phyloP scores from a whole-genome alignment of 1,284 basidiomycete genomes.

The Rhizoctonia solani region DNA sequence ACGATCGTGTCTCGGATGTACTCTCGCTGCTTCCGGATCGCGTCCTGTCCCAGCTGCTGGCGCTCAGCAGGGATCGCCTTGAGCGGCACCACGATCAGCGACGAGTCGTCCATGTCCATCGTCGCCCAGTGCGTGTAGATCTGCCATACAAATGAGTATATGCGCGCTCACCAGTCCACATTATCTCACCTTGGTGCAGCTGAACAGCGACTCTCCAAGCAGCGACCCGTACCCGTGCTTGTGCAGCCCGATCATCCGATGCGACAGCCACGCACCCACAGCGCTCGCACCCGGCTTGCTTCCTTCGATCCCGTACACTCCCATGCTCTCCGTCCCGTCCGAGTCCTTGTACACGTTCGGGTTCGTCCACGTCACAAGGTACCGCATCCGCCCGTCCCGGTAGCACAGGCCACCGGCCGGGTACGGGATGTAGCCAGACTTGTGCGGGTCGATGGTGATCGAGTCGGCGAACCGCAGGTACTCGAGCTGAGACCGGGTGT shows the following conservation, averaged over 20 bases:
- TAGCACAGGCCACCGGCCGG: conserved; percentile 54
- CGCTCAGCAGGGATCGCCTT: conserved; percentile 48
- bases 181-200: conserved; percentile 45
- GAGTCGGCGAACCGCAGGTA: conserved; percentile 47
- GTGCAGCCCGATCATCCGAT: conserved; percentile 50
- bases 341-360: conserved; percentile 47
- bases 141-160: conserved; percentile 37
- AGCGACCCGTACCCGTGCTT: conserved; percentile 48
- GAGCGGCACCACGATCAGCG: conserved; percentile 49
- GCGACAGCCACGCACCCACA: conserved; percentile 45
- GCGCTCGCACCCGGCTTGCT: conserved; percentile 42
- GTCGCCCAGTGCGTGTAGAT: conserved; percentile 50
- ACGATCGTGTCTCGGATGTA: conserved; percentile 50
- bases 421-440: conserved; percentile 53
- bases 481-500: conserved; percentile 43
- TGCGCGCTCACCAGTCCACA: neutral
- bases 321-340: conserved; percentile 46
- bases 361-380: conserved; percentile 51
- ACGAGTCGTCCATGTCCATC: conserved; percentile 46
- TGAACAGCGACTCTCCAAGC: conserved; percentile 50
- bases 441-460: conserved; percentile 55
- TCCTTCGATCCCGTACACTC: conserved; percentile 55
- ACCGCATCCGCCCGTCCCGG: conserved; percentile 50
- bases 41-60: conserved; percentile 34
- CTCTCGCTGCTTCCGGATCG: conserved; percentile 46